Conservation (phyloP, 768 basidiomycete species). For the Heimioporus sp. region DNA sequence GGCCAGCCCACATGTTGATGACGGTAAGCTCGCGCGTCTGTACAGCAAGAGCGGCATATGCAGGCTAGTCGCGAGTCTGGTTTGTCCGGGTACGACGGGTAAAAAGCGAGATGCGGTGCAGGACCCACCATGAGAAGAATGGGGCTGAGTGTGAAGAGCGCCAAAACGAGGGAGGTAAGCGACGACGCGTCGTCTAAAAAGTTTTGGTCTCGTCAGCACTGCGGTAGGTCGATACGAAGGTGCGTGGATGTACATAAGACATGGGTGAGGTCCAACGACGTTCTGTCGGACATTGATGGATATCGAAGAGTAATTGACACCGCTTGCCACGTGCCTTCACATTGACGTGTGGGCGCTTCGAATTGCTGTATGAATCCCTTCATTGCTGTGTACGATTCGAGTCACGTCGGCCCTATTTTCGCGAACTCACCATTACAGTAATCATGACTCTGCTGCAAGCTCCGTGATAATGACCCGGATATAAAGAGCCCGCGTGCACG, state of each 20-base stretch:
- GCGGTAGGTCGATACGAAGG: background rate
- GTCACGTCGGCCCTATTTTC: background rate
- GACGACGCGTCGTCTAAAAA: slow-evolving; percentile 61
- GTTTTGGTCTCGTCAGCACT: background rate
- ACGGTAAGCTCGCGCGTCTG: slow-evolving; percentile 79
- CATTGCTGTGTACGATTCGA: slow-evolving; percentile 12
- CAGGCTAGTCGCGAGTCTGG: slow-evolving; percentile 47
- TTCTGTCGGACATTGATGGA: slow-evolving; percentile 18
- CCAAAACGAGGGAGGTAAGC: slow-evolving; percentile 51
- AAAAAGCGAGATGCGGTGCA: background rate
- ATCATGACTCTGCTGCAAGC: too few relatives aligned
- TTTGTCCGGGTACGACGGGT: background rate
- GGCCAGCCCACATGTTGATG: slow-evolving; percentile 82
- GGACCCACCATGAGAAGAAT: slow-evolving; percentile 66
- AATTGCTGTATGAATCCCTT: background rate
- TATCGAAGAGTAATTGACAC: background rate
- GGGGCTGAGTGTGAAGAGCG: slow-evolving; percentile 64
- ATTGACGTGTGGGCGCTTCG: too few relatives aligned
- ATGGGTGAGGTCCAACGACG: slow-evolving; percentile 64
- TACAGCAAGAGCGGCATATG: slow-evolving; percentile 72
- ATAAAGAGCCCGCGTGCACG: slow-evolving; percentile 7
- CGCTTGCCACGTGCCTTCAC: too few relatives aligned
- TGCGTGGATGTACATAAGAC: slow-evolving; percentile 50
- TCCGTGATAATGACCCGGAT: background rate
- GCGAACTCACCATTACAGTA: too few relatives aligned